Conservation (phyloP, 768 basidiomycete genomes). For the Sistotremastrum niveocremeum region DNA sequence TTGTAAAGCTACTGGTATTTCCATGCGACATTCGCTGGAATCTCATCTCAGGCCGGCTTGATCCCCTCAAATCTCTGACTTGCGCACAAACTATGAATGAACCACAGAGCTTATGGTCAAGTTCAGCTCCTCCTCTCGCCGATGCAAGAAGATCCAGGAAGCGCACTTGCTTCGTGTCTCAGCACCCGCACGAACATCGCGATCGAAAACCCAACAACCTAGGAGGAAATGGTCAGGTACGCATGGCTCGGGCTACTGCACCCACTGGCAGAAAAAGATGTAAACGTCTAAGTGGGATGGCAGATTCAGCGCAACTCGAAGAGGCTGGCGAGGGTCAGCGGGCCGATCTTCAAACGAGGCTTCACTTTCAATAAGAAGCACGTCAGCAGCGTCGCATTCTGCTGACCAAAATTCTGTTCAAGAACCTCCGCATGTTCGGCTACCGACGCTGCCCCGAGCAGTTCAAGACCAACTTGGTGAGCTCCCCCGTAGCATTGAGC, state of each 20-base stretch:
- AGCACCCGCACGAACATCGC: no score
- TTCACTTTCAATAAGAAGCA: constrained; percentile 10
- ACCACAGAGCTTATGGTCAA: no score
- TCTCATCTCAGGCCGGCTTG: no score
- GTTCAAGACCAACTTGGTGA: constrained; percentile 22
- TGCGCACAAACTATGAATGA: no score
- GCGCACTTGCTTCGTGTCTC: no score
- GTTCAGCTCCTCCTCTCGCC: no score
- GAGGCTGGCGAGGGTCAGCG: constrained; percentile 66
- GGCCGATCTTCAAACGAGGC: constrained; percentile 17
- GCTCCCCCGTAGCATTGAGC: constrained; percentile 25
- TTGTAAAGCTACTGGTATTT: no score
- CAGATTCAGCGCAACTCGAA: constrained; percentile 77
- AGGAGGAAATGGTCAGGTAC: constrained; percentile 70
- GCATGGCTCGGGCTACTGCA: constrained; percentile 7
- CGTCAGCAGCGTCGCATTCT: constrained; percentile 21
- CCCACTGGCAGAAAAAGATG: no score
- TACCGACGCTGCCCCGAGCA: constrained; percentile 19
- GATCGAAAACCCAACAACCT: no score
- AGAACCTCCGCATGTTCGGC: constrained; percentile 14
- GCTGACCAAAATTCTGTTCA: constrained; percentile 19
- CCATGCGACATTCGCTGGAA: no score
- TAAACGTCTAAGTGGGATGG: background rate
- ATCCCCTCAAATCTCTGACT: no score
- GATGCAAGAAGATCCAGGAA: no score